phyloP scores from a whole-genome alignment of 2,329 filamentous ascomycete genomes.

The Fusarium sp. region DNA sequence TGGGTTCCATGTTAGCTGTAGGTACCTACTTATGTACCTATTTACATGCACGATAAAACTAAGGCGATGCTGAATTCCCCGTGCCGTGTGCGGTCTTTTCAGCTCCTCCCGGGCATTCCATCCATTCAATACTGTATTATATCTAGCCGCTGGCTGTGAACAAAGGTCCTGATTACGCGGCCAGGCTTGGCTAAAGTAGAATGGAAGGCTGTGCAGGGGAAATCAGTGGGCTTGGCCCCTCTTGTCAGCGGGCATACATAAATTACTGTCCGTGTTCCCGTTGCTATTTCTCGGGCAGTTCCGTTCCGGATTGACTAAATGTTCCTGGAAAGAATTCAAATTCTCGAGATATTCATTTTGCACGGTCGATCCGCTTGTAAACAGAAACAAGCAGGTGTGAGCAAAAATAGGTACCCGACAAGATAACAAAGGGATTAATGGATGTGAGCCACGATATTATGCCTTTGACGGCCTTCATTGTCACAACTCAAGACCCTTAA shows the following conservation, averaged over 20 bases:
- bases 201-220: constrained; percentile 43
- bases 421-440: background rate
- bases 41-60: background rate
- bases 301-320: too few species aligned
- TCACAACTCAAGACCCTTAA: background rate
- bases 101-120: background rate
- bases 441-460: background rate
- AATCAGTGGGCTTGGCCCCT: background rate
- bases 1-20: background rate
- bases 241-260: background rate
- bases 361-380: too few species aligned
- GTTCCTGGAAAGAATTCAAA: too few species aligned
- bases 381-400: too few species aligned
- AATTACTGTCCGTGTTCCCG: too few species aligned
- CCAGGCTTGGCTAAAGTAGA: constrained; percentile 8
- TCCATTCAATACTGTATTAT: background rate
- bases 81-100: background rate
- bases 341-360: too few species aligned
- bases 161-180: background rate
- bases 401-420: too few species aligned
- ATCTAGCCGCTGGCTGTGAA: background rate
- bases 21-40: too few species aligned
- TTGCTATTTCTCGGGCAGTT: too few species aligned
- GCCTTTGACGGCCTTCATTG: background rate
- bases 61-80: background rate